Conservation (phyloP, 225 moss, liverwort and hornwort species). For the Marchantia paleacea region DNA sequence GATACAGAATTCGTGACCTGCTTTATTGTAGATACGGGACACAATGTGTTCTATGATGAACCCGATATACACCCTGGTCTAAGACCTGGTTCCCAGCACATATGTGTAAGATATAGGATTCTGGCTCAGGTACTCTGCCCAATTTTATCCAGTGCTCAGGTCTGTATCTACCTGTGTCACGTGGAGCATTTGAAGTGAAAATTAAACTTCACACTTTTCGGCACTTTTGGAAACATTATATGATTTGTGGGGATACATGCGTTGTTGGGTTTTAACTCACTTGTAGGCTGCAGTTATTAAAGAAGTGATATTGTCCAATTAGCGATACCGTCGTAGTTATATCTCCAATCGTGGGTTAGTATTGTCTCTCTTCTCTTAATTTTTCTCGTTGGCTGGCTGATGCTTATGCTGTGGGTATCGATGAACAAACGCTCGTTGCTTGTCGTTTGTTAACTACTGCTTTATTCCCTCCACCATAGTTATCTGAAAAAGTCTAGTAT, state of each 20-base stretch:
- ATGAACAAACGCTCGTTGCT: too few relatives aligned
- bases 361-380: too few relatives aligned
- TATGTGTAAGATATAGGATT: constrained; percentile 15
- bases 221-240: constrained; percentile 1
- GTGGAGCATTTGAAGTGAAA: constrained; percentile 1
- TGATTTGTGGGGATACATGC: not conserved
- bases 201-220: not conserved
- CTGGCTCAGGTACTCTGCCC: not conserved
- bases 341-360: too few relatives aligned
- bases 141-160: constrained; percentile 1
- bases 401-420: too few relatives aligned
- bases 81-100: constrained; percentile 4
- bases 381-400: too few relatives aligned
- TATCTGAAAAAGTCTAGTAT: too few relatives aligned
- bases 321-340: too few relatives aligned
- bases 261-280: too few relatives aligned
- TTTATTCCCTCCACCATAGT: too few relatives aligned
- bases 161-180: constrained; percentile 6
- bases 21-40: constrained; percentile 33
- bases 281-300: too few relatives aligned
- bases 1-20: constrained; percentile 14
- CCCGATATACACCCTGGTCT: constrained; percentile 17
- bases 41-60: constrained; percentile 20
- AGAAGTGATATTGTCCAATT: too few relatives aligned
- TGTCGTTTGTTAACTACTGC: too few relatives aligned